A percentile compares a stretch with the other conserved stretches of the same genome.
Conservation (phyloP, 805 yeast species). For the Candida dajiaensis region DNA sequence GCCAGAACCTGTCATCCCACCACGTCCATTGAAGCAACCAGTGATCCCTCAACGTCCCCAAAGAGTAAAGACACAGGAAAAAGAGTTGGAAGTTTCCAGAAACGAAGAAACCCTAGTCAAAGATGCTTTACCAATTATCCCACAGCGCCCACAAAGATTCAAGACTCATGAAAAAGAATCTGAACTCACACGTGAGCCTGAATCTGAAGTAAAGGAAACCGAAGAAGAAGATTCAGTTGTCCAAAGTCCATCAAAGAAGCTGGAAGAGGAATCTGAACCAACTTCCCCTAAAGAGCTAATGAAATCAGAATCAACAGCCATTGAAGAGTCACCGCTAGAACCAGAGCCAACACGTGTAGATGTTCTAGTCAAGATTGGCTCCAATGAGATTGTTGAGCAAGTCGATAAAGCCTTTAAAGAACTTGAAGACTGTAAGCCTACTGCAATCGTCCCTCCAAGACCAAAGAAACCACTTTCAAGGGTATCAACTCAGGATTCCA, state of each 20-base stretch:
- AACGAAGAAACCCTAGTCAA: neutral
- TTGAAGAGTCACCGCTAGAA: neutral
- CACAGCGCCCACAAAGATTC: conserved; percentile 8
- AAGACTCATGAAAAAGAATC: neutral
- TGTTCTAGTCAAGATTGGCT: neutral
- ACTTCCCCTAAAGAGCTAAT: neutral
- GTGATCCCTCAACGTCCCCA: conserved; percentile 9
- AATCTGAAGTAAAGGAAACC: neutral
- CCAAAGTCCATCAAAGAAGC: neutral
- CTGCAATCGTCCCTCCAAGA: neutral
- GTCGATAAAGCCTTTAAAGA: neutral
- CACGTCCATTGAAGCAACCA: conserved; percentile 3
- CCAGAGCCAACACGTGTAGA: neutral
- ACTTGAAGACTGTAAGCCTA: neutral
- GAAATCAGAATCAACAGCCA: neutral
- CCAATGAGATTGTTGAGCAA: neutral
- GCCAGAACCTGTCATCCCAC: conserved; percentile 1
- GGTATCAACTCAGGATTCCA: conserved; percentile 1
- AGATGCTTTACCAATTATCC: conserved; percentile 1
- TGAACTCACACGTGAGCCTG: neutral
- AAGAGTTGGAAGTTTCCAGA: neutral
- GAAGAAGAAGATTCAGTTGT: neutral
- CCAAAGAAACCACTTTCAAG: conserved; percentile 1
- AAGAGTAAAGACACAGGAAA: neutral
- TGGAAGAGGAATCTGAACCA: neutral